These are phyloP conservation scores for Lentinula edodes DNA, from an alignment of 768 basidiomycete species.

Conservation along the genomic window DNA sequence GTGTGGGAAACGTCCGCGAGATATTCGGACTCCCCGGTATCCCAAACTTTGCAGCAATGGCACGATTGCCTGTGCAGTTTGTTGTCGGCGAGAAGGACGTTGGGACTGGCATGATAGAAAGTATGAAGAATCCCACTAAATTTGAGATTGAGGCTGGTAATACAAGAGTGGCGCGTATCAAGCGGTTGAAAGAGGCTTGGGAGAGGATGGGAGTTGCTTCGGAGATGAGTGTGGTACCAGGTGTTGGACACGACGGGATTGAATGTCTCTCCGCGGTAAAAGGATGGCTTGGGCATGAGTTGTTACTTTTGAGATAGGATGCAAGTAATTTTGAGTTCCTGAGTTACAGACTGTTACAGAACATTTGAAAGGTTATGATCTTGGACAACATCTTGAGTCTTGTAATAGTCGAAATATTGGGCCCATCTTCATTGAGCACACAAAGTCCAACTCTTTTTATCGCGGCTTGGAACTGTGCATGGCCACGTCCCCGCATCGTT, in stretches of 20 bases:
- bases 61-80: constrained; percentile 10
- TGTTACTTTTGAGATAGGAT: background rate
- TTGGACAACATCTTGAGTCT: too few species aligned
- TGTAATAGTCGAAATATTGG: too few species aligned
- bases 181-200: constrained; percentile 7
- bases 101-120: constrained; percentile 6
- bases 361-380: too few species aligned
- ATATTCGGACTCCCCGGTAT: constrained; percentile 7
- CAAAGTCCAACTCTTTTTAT: too few species aligned
- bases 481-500: too few species aligned
- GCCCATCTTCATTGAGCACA: too few species aligned
- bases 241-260: constrained; percentile 13
- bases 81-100: constrained; percentile 16
- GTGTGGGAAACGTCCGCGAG: constrained; percentile 1
- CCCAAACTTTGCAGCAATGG: constrained; percentile 10
- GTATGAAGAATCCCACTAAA: background rate
- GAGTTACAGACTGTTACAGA: too few species aligned
- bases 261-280: constrained; percentile 9
- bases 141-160: constrained; percentile 8
- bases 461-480: too few species aligned
- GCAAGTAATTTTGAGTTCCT: too few species aligned
- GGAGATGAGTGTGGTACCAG: constrained; percentile 9
- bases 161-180: constrained; percentile 9
- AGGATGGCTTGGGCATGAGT: constrained; percentile 8
- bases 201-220: background rate